Evolutionary conservation across 2,329 filamentous ascomycete genomes (phyloP).

Genomic region (Diaporthe destruens): DNA sequence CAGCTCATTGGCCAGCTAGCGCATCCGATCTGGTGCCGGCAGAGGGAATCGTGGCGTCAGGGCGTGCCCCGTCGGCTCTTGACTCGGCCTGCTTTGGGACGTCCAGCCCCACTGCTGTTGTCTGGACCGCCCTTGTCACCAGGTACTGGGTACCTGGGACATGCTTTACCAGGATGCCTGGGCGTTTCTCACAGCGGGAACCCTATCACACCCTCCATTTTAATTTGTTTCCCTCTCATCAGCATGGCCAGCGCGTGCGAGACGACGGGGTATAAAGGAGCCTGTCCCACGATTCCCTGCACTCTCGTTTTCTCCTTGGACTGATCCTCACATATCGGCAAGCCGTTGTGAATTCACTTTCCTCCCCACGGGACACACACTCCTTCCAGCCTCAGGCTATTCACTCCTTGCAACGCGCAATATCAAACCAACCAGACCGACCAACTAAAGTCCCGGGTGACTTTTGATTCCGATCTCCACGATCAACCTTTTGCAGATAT

Average conservation of each 20-base stretch:
- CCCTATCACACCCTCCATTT: slow-evolving; percentile 32
- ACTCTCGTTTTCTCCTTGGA: background rate
- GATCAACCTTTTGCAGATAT: slow-evolving; percentile 8
- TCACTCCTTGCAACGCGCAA: slow-evolving; percentile 40
- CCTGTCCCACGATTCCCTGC: slow-evolving; percentile 32
- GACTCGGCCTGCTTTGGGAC: slow-evolving; percentile 27
- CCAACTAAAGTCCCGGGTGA: slow-evolving; percentile 39
- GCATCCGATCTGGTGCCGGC: slow-evolving; percentile 36
- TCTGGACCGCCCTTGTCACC: slow-evolving; percentile 34
- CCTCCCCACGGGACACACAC: slow-evolving; percentile 33
- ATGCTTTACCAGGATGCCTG: slow-evolving; percentile 32
- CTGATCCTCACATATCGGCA: slow-evolving; percentile 34
- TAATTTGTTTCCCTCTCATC: slow-evolving; percentile 28
- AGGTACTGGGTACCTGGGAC: slow-evolving; percentile 35
- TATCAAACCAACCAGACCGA: slow-evolving; percentile 21
- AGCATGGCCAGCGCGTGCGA: slow-evolving; percentile 9
- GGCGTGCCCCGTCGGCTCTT: slow-evolving; percentile 30
- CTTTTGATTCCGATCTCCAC: slow-evolving; percentile 39
- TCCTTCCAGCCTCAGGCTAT: slow-evolving; percentile 40
- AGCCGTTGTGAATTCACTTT: slow-evolving; percentile 39
- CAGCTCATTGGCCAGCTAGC: slow-evolving; percentile 30
- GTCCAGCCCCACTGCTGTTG: slow-evolving; percentile 28
- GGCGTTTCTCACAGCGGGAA: slow-evolving; percentile 34
- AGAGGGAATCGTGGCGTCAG: slow-evolving; percentile 29
- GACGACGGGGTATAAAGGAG: slow-evolving; percentile 37